A percentile compares a stretch with the other conserved stretches of the same genome.
phyloP scores from a whole-genome alignment of 2,329 filamentous ascomycete species.

The Cytospora piceicola region DNA sequence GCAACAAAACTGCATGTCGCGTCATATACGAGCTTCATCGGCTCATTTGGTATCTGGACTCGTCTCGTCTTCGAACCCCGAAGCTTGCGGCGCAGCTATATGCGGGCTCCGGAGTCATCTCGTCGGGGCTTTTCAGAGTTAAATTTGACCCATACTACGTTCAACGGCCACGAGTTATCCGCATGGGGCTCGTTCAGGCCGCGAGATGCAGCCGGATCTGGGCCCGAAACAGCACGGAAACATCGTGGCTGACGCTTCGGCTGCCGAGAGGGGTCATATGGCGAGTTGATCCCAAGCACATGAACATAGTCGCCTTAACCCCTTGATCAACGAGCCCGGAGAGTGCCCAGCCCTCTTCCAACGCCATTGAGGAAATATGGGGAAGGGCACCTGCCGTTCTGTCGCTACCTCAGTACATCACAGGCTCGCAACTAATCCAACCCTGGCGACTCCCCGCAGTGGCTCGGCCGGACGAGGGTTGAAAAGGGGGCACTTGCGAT shows the following conservation, averaged over 20 bases:
- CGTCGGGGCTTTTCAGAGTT: background rate
- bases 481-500: background rate
- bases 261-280: slow-evolving; percentile 16
- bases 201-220: background rate
- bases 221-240: background rate
- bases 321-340: background rate
- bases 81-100: background rate
- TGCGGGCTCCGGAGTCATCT: background rate
- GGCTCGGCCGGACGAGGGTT: background rate
- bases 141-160: background rate
- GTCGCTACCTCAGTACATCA: background rate
- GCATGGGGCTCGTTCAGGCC: background rate
- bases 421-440: background rate
- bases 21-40: slow-evolving; percentile 9
- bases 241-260: slow-evolving; percentile 14
- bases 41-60: background rate
- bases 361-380: background rate
- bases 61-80: background rate
- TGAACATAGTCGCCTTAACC: background rate
- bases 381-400: background rate
- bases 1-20: slow-evolving; percentile 1
- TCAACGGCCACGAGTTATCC: background rate
- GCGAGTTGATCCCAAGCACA: background rate
- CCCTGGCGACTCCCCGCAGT: background rate
- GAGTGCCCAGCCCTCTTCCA: background rate